Percentiles rank a stretch among this genome's conserved stretches.
These are phyloP conservation scores for Podila horticola DNA, from an alignment of 192 early-diverging fungal species.

Conservation along the genomic window DNA sequence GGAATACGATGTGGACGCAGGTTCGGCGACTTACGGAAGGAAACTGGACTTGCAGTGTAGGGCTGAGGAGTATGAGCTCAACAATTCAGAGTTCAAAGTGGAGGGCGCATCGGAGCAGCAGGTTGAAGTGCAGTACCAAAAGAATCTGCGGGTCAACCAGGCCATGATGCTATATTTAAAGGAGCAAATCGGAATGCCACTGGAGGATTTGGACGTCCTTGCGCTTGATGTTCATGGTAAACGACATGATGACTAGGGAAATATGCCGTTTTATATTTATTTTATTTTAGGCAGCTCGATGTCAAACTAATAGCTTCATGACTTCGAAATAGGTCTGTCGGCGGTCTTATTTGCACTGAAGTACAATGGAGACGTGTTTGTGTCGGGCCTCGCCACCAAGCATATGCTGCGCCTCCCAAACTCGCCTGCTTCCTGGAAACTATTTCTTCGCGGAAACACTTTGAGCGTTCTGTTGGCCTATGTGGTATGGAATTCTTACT, in stretches of 20 bases:
- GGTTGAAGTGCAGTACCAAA: constrained; percentile 26
- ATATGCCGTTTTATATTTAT: not conserved
- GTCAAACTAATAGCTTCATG: not conserved
- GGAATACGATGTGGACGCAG: constrained; percentile 11
- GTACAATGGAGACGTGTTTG: constrained; percentile 22
- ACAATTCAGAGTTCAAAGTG: constrained; percentile 34
- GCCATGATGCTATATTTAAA: constrained; percentile 27
- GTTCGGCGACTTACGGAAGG: constrained; percentile 20
- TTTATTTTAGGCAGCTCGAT: not conserved
- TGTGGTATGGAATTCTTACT: constrained; percentile 6
- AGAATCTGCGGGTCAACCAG: constrained; percentile 24
- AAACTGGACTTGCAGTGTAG: constrained; percentile 28
- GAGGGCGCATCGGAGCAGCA: constrained; percentile 7
- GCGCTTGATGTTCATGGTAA: constrained; percentile 23
- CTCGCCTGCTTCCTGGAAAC: constrained; percentile 21
- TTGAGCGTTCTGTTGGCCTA: constrained; percentile 15
- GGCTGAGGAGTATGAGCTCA: constrained; percentile 10
- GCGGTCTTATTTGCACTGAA: constrained; percentile 17
- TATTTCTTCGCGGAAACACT: constrained; percentile 14
- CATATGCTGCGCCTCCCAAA: constrained; percentile 28
- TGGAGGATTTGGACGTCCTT: constrained; percentile 13
- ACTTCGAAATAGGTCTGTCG: constrained; percentile 19
- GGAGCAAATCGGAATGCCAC: constrained; percentile 12
- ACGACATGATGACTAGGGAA: not conserved
- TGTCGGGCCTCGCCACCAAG: constrained; percentile 24